Evolutionary conservation across 106 monocot genomes (phyloP), one percentile per base, ranked within the genome.

Genomic region (Posidonia australis): DNA sequence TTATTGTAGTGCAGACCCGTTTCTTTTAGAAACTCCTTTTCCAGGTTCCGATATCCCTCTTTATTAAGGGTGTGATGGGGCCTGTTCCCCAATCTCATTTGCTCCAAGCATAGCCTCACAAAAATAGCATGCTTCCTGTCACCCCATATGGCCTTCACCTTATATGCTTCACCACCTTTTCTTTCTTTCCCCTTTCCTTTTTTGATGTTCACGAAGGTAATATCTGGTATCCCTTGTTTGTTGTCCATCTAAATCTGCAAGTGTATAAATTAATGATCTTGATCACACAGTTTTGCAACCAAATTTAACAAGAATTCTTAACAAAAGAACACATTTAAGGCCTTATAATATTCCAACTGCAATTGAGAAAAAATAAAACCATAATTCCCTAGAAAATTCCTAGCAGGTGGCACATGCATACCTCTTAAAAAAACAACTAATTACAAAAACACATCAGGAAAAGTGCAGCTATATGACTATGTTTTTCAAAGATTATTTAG

Each of bases 61-160:
- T 70, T 70, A 48, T 70, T 70, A 24, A 70, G 70, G 70, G 70
- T 70, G 21, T 70, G 26, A 3, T 49, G 44, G 27, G 58, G 70
- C 21, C 44, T 70, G 36, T 70, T 70, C 10, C 70, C 70, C 20
- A 60, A 47, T 31, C 46, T 45, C 70, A 70, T 60, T 46, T 70
- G 70, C 16, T 70, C 60, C 60, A 70, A 48, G 59, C 59, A 70
- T 19, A 70, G 27, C 32, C 42, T 70, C 1, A 70, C 19, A 31
- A 70, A 70, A 7, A 51, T 25, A 19, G 58, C 46, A 60, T 70
- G 70, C 36, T 49, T 70, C 27, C 26, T 51, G 17, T 70, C 70
- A 12, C 46, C 47, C 70, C 70, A 70, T 21, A 58, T 31, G 11
- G 70, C 70, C 60, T 70, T 70, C 28, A 70, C 70, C 70, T 57